phyloP scores from a whole-genome alignment of 2,329 filamentous ascomycete species.

The Aspergillus neotritici region DNA sequence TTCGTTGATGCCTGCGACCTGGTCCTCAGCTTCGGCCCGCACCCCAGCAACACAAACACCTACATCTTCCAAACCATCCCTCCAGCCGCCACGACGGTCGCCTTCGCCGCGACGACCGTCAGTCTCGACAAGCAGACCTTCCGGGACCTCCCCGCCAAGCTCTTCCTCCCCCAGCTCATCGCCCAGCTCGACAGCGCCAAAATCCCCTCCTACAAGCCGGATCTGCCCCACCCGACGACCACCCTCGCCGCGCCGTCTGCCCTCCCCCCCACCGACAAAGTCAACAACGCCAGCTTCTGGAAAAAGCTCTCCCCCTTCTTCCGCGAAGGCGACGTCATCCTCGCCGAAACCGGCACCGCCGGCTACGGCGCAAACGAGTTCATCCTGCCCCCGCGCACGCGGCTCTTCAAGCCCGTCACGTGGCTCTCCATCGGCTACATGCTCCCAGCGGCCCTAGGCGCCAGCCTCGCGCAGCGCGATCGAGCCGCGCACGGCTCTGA shows the following conservation, averaged over 20 bases:
- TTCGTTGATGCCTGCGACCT: conserved; percentile 36
- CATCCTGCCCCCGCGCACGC: conserved; percentile 45
- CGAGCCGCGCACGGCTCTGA: conserved; percentile 6
- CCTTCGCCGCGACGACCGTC: conserved; percentile 70
- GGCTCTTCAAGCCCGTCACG: conserved; percentile 48
- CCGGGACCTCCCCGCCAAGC: conserved; percentile 69
- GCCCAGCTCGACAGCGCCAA: conserved; percentile 53
- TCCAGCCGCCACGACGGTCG: conserved; percentile 69
- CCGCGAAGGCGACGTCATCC: conserved; percentile 49
- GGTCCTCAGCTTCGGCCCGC: conserved; percentile 32
- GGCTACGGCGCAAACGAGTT: conserved; percentile 51
- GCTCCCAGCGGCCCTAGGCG: conserved; percentile 53
- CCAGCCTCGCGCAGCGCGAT: conserved; percentile 46
- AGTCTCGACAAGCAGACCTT: conserved; percentile 74
- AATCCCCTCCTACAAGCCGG: conserved; percentile 37
- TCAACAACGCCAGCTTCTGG: conserved; percentile 49
- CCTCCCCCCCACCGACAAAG: conserved; percentile 23
- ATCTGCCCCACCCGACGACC: conserved; percentile 12
- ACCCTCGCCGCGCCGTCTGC: conserved; percentile 42
- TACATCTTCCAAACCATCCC: conserved; percentile 76
- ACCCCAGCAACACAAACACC: conserved; percentile 43
- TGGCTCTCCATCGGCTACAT: conserved; percentile 60
- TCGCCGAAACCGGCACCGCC: conserved; percentile 56
- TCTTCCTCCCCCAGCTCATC: conserved; percentile 67
- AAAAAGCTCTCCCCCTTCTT: conserved; percentile 44